Evolutionary conservation across 306 rosid genomes (phyloP).

Genomic region (Lathyrus aphaca): DNA sequence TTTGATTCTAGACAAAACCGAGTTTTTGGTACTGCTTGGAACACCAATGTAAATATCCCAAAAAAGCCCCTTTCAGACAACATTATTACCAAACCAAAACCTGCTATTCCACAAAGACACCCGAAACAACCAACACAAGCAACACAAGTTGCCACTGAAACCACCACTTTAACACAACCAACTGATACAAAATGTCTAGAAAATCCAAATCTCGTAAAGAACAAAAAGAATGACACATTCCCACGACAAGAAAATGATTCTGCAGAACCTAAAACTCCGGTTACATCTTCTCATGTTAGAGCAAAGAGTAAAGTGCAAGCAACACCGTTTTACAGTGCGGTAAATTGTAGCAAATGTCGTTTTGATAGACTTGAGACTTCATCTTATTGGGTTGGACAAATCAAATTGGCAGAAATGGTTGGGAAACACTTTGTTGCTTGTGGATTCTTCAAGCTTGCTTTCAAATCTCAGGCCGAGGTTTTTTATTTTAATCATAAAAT

Average conservation of each 20-base stretch:
- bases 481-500: no score
- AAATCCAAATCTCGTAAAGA: slow-evolving; percentile 3
- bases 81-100: slow-evolving; percentile 20
- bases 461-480: slow-evolving; percentile 36
- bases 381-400: slow-evolving; percentile 39
- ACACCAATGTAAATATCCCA: slow-evolving; percentile 35
- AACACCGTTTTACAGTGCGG: slow-evolving; percentile 42
- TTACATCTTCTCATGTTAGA: slow-evolving; percentile 11
- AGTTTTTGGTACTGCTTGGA: slow-evolving; percentile 40
- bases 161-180: not conserved
- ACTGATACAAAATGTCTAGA: slow-evolving; percentile 8
- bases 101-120: not conserved
- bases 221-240: slow-evolving; percentile 15
- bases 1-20: slow-evolving; percentile 27
- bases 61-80: slow-evolving; percentile 4
- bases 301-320: slow-evolving; percentile 1
- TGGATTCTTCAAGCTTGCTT: slow-evolving; percentile 41
- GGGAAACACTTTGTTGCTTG: slow-evolving; percentile 41
- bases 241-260: slow-evolving; percentile 16
- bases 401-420: slow-evolving; percentile 43
- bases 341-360: slow-evolving; percentile 46
- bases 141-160: slow-evolving; percentile 1
- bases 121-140: slow-evolving; percentile 35
- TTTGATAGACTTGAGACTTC: slow-evolving; percentile 44
- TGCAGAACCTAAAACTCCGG: slow-evolving; percentile 38